Conservation (phyloP, 768 basidiomycete genomes). For the Macrolepiota albuminosa region DNA sequence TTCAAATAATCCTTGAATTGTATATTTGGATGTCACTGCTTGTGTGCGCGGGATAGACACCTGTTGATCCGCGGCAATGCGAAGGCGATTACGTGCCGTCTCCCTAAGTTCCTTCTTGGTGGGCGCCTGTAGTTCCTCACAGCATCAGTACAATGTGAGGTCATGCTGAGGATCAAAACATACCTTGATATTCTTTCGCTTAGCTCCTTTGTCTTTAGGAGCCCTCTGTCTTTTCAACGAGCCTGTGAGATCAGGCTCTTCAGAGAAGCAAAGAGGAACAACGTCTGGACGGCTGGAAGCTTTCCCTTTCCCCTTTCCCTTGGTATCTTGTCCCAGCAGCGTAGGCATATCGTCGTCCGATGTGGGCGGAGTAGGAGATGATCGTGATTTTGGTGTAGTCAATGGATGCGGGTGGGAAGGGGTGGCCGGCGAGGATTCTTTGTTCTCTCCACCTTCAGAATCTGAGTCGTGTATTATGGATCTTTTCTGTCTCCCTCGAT, state of each 20-base stretch:
- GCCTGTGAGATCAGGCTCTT: constrained; percentile 14
- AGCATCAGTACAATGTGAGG: constrained; percentile 5
- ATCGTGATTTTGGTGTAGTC: constrained; percentile 3
- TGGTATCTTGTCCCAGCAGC: constrained; percentile 14
- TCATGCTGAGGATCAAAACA: not conserved
- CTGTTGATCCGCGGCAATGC: constrained; percentile 44
- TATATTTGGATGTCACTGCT: constrained; percentile 22
- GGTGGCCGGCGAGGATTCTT: constrained; percentile 4
- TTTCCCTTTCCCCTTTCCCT: constrained; percentile 20
- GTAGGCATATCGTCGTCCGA: constrained; percentile 45
- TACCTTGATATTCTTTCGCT: constrained; percentile 34
- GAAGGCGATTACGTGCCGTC: constrained; percentile 40
- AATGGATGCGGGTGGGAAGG: constrained; percentile 1
- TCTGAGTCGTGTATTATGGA: constrained; percentile 18
- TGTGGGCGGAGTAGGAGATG: constrained; percentile 51
- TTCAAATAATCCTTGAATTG: constrained; percentile 26
- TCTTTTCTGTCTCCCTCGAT: constrained; percentile 10
- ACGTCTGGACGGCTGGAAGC: constrained; percentile 25
- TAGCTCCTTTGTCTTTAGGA: constrained; percentile 10
- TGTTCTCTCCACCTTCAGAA: constrained; percentile 8
- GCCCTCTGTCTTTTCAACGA: constrained; percentile 14
- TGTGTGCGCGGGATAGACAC: constrained; percentile 36
- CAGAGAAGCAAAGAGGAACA: constrained; percentile 31
- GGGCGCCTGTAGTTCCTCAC: constrained; percentile 35
- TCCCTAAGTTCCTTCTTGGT: constrained; percentile 54